A percentile compares a stretch with the other conserved stretches of the same genome.
These are phyloP conservation scores for Schwanniomyces yamadae DNA, from an alignment of 805 yeast species.

Conservation along the genomic window DNA sequence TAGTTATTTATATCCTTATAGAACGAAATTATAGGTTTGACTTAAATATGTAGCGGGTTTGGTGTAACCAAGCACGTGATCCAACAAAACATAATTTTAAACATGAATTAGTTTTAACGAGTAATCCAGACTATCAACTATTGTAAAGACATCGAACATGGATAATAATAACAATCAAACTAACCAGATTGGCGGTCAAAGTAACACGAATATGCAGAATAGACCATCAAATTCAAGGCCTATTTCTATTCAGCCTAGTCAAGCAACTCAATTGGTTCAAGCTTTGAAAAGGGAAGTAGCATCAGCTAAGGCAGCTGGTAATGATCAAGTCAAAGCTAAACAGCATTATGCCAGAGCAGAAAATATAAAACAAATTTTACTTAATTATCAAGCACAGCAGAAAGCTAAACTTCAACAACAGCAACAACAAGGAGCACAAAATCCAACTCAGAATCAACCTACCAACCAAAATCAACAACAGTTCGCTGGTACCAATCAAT, in stretches of 20 bases:
- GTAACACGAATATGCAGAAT: constrained; percentile 4
- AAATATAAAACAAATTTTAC: constrained; percentile 57
- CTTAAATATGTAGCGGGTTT: background rate
- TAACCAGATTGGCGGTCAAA: background rate
- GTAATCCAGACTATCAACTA: background rate
- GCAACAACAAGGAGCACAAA: constrained; percentile 18
- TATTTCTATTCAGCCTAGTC: constrained; percentile 44
- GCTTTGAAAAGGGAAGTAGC: constrained; percentile 59
- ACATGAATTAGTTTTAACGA: background rate
- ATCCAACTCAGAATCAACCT: constrained; percentile 6
- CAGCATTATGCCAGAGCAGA: constrained; percentile 64
- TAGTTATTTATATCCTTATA: background rate
- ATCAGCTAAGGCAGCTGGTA: constrained; percentile 62
- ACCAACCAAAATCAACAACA: background rate
- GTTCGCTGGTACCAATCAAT: background rate
- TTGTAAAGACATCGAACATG: background rate
- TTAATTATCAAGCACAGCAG: constrained; percentile 53
- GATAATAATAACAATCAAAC: background rate
- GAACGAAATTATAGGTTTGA: background rate
- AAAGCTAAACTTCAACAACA: constrained; percentile 26
- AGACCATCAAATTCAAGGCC: constrained; percentile 15
- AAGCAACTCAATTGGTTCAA: constrained; percentile 57
- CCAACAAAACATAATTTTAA: constrained; percentile 1
- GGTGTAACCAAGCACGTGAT: constrained; percentile 5
- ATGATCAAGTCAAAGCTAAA: constrained; percentile 58